Evolutionary conservation across 306 rosid genomes (phyloP).

Genomic region (Sphenostylis stenocarpa): DNA sequence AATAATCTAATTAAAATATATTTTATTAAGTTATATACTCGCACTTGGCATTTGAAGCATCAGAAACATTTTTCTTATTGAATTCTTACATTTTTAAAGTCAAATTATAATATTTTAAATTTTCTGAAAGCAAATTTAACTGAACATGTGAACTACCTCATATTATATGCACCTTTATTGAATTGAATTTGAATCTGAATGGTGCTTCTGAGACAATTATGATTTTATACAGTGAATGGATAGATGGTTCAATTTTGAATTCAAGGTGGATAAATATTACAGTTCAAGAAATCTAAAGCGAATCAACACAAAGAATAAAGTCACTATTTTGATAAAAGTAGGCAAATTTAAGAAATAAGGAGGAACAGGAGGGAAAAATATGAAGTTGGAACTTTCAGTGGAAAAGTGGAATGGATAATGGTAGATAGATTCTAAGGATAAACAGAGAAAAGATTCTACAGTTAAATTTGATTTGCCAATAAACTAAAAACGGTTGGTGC

Average conservation of each 20-base stretch:
- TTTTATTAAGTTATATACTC: no score
- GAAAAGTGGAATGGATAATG: background rate
- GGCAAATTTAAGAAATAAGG: background rate
- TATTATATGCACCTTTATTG: background rate
- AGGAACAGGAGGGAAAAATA: background rate
- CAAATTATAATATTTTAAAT: no score
- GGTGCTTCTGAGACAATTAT: background rate
- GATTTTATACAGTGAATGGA: background rate
- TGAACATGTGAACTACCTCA: background rate
- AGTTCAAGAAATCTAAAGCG: background rate
- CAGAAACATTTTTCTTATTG: no score
- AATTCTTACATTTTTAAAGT: no score
- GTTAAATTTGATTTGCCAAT: background rate
- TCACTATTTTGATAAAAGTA: background rate
- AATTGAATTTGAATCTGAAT: background rate
- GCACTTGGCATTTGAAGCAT: no score
- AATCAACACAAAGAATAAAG: background rate
- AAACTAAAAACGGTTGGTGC: background rate
- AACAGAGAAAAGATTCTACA: background rate
- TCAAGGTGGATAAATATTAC: background rate
- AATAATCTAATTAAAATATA: no score
- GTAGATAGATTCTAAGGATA: background rate
- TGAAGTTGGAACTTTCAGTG: background rate
- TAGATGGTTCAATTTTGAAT: background rate
- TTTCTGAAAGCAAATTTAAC: no score